Base-by-base conservation (phyloP, 2,329 filamentous ascomycete species). In the Talaromyces marneffei region DNA sequence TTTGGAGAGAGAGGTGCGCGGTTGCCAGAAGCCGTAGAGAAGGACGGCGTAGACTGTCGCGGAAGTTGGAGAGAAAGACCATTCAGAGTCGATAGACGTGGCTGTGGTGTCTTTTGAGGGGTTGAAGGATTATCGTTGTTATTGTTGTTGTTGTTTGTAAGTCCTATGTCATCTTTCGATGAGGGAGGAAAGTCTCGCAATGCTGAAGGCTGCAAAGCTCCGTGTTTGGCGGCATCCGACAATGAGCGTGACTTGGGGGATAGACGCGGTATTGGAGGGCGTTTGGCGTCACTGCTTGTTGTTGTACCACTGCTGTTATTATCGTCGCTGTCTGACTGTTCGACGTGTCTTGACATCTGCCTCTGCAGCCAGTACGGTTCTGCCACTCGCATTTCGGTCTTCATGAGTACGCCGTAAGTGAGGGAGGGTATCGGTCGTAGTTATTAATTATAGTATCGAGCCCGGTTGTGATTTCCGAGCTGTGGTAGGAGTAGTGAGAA, bases 1-100 rank as follows among this genome's bases (percentile, higher is more conserved):
- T 95, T 92, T 16, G 92, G 92, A 2, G 91, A 96, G 63, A 93
- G 82, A 67, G 92, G 91, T 27, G 80, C 77, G 64, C 82, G 86
- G 69, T 83, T 87, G 65, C 80, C 76, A 57, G 81, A 77, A 63
- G 80, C 75, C 23, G 75, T 78, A 55, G 77, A 72, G 68, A 77
- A 77, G 48, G 64, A 63, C 20, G 67, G 63, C 40, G 68, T 27
- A 55, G 31, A 70, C 59, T 77, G 81, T 66, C 78, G 79, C 29
- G 88, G 85, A 80, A 91, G 84, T 70, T 91, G 87, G 66, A 92
- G 76, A 23, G 87, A 87, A 61, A 94, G 80, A 40, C 86, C 86
- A 60, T 85, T 83, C 37, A 81, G 73, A 56, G 85, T 79, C 64
- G 88, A 83, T 46, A 85, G 84, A 57, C 87, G 79, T 65, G 88